Evolutionary conservation across 352 stramenopile genomes (phyloP), one percentile per base, ranked within the genome.

Genomic region (Pythium insidiosum): DNA sequence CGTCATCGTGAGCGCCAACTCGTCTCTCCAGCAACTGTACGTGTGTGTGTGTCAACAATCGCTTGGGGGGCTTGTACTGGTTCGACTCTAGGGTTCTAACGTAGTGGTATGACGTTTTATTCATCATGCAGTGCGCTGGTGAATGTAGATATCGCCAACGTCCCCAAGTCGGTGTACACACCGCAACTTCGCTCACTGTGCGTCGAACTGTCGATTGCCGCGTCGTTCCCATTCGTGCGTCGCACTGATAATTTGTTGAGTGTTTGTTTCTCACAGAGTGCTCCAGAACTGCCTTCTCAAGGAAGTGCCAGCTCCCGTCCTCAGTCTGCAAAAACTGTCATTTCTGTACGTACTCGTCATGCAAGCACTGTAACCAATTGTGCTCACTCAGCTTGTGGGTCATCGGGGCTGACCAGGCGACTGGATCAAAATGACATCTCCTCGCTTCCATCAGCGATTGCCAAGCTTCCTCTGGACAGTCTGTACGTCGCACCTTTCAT

Each of bases 231-330:
- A n/a, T n/a, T n/a, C n/a, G n/a, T n/a, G n/a, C n/a, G n/a, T n/a
- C n/a, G n/a, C n/a, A n/a, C n/a, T n/a, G n/a, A n/a, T n/a, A n/a
- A n/a, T n/a, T n/a, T n/a, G n/a, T n/a, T n/a, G n/a, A 56, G 16
- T 2, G 49, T 44, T 39, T 39, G 12, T 21, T 39, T n/a, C 21
- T 21, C 6, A 28, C 26, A 47, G 41, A 15, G 36, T 58, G 21
- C 50, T 58, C 6, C 13, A 58, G 15, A 58, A 58, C 42, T 51
- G 42, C n/a, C 18, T 51, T 4, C 36, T 58, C 2, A 36, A 1
- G 1, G 23, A 30, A 4, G 4, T 58, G 2, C 50, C 50, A 0
- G 18, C 18, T 4, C 2, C 38, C 12, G 21, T 58, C 11, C 24
- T 47, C 5, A 24, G 19, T 4, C 29, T 50, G 10, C 35, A 18